A percentile compares a stretch with the other conserved stretches of the same genome.
Conservation (phyloP, 2,329 filamentous ascomycete species). For the Rhynchosporium graminicola region DNA sequence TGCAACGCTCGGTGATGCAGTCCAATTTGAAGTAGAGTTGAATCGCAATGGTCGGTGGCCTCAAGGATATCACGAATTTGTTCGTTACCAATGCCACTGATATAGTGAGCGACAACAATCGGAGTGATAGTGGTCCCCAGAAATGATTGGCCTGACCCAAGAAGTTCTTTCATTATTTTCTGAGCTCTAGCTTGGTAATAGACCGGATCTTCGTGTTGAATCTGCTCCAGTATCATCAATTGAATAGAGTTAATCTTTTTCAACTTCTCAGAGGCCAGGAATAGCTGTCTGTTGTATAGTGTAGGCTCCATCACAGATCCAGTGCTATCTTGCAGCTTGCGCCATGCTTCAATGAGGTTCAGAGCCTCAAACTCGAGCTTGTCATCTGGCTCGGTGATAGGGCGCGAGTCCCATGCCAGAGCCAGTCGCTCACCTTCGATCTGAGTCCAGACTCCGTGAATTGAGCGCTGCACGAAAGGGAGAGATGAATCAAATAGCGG, state of each 20-base stretch:
- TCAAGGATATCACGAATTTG: slow-evolving; percentile 48
- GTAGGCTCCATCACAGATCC: slow-evolving; percentile 47
- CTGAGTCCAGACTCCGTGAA: slow-evolving; percentile 55
- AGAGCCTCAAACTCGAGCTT: slow-evolving; percentile 43
- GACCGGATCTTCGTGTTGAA: slow-evolving; percentile 51
- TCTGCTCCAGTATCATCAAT: slow-evolving; percentile 55
- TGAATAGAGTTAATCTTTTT: slow-evolving; percentile 55
- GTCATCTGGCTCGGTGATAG: slow-evolving; percentile 42
- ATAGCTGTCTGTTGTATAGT: slow-evolving; percentile 55
- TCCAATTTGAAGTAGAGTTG: slow-evolving; percentile 43
- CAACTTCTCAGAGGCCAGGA: slow-evolving; percentile 50
- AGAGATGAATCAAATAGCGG: slow-evolving; percentile 38
- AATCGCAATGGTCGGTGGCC: slow-evolving; percentile 21
- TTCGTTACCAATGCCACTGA: slow-evolving; percentile 52
- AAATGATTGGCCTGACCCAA: slow-evolving; percentile 22
- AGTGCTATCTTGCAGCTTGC: slow-evolving; percentile 41
- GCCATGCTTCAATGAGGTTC: slow-evolving; percentile 49
- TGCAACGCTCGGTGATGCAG: slow-evolving; percentile 55
- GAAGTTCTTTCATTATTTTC: slow-evolving; percentile 45
- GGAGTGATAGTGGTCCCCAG: slow-evolving; percentile 32
- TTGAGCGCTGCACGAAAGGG: slow-evolving; percentile 44
- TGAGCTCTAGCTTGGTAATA: slow-evolving; percentile 51
- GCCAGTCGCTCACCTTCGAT: slow-evolving; percentile 58
- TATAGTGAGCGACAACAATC: slow-evolving; percentile 48
- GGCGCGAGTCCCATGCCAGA: slow-evolving; percentile 47